Percentiles rank a stretch among this genome's conserved stretches.
Conservation (phyloP, 2,329 filamentous ascomycete genomes). For the Sarocladium kiliense region DNA sequence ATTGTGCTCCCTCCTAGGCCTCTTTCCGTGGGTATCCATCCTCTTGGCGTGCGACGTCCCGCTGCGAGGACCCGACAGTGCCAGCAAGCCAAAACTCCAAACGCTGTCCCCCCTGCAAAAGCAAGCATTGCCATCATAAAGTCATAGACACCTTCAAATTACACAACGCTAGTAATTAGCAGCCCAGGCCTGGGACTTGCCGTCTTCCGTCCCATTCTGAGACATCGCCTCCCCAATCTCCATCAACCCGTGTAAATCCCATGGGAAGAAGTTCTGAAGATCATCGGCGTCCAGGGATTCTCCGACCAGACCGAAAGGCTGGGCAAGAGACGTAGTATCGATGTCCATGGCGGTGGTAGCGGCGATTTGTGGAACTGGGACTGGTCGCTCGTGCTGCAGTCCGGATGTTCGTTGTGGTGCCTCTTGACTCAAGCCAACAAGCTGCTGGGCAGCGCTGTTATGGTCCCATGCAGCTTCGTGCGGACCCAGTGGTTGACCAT, state of each 20-base stretch:
- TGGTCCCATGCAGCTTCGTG: slow-evolving; percentile 20
- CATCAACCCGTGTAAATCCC: slow-evolving; percentile 37
- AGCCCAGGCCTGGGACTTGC: neutral
- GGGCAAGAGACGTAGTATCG: neutral
- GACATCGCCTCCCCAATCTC: slow-evolving; percentile 32
- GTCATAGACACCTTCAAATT: neutral
- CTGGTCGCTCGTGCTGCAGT: slow-evolving; percentile 32
- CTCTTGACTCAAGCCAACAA: slow-evolving; percentile 14
- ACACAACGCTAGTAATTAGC: neutral
- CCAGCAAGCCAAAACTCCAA: neutral
- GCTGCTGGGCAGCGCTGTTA: slow-evolving; percentile 21
- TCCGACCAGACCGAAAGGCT: slow-evolving; percentile 1
- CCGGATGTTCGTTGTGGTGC: slow-evolving; percentile 21
- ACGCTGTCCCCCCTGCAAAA: neutral
- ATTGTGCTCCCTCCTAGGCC: too few relatives aligned
- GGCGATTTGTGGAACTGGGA: slow-evolving; percentile 19
- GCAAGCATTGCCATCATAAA: neutral
- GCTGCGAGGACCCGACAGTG: neutral
- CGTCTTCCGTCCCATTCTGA: slow-evolving; percentile 29
- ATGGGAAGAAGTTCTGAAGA: slow-evolving; percentile 32
- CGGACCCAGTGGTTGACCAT: neutral
- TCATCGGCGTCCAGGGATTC: slow-evolving; percentile 32
- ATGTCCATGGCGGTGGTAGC: slow-evolving; percentile 14
- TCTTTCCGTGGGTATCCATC: neutral
- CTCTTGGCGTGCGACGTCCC: neutral